Conservation (phyloP, 129 eudicot genomes). For the Flaveria brownii region DNA sequence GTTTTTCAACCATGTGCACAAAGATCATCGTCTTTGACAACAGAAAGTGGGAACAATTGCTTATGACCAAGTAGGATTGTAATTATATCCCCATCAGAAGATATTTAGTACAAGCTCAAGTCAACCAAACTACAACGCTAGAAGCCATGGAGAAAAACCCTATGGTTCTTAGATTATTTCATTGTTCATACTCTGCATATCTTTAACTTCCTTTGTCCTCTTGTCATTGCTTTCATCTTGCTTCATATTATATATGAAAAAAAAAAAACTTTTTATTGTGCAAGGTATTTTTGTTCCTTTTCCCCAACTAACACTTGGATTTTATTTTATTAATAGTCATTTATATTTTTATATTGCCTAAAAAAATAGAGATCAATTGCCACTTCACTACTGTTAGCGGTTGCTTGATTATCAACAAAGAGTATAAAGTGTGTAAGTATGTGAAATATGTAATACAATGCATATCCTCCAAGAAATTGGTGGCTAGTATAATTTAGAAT, state of each 20-base stretch:
- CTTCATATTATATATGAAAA: not conserved
- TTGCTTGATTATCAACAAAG: not conserved
- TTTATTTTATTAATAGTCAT: not conserved
- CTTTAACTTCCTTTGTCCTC: not conserved
- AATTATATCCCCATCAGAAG: not conserved
- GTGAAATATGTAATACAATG: not conserved
- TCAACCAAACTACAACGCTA: not conserved
- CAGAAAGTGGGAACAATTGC: not conserved
- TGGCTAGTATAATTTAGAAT: not conserved
- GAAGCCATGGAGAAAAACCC: not conserved
- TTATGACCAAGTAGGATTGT: not conserved
- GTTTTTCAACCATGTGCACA: conserved; percentile 16
- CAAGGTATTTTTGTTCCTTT: not conserved
- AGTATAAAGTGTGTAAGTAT: not conserved
- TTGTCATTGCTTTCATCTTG: not conserved
- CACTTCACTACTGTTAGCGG: not conserved
- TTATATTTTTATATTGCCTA: not conserved
- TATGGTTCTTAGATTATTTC: too few species aligned
- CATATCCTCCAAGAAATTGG: not conserved
- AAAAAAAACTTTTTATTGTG: not conserved
- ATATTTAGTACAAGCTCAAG: not conserved
- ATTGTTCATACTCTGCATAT: too few species aligned
- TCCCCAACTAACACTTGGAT: not conserved
- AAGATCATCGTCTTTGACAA: not conserved
- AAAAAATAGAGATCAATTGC: not conserved